Evolutionary conservation across 2,329 filamentous ascomycete species (phyloP).

Genomic region (Tetracladium maxilliforme): DNA sequence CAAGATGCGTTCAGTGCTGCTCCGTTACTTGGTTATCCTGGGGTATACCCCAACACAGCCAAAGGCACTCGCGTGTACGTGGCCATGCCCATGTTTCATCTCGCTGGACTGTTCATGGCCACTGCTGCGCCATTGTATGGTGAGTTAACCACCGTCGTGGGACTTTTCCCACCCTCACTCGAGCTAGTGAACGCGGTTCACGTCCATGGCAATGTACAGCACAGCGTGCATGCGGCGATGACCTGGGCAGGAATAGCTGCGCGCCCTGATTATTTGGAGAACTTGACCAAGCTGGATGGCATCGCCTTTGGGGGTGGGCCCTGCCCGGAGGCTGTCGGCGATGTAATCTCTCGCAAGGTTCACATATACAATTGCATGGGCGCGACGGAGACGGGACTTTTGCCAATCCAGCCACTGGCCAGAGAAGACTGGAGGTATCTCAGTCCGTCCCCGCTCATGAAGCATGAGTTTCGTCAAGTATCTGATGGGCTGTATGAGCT

Average conservation of each 20-base stretch:
- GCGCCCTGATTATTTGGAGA: not conserved
- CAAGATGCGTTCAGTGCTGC: constrained; percentile 21
- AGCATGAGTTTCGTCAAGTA: constrained; percentile 3
- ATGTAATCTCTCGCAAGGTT: not conserved
- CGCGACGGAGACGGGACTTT: not conserved
- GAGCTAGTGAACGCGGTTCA: too few relatives aligned
- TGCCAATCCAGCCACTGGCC: not conserved
- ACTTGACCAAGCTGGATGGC: not conserved
- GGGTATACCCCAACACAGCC: constrained; percentile 13
- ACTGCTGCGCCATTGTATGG: too few relatives aligned
- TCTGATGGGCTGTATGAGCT: constrained; percentile 10
- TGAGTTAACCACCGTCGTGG: too few relatives aligned
- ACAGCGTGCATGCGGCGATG: too few relatives aligned
- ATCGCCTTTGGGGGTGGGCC: not conserved
- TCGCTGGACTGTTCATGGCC: constrained; percentile 2
- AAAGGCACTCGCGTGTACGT: constrained; percentile 8
- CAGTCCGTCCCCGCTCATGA: constrained; percentile 2
- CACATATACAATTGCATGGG: not conserved
- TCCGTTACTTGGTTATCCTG: constrained; percentile 12
- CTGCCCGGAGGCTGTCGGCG: not conserved
- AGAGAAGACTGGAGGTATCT: constrained; percentile 5
- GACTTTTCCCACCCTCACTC: too few relatives aligned
- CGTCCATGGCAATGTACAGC: too few relatives aligned
- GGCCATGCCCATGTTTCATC: constrained; percentile 6
- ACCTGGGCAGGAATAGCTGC: too few relatives aligned